Conservation (phyloP, 495 filamentous ascomycete species). For the Elasticomyces elasticus region DNA sequence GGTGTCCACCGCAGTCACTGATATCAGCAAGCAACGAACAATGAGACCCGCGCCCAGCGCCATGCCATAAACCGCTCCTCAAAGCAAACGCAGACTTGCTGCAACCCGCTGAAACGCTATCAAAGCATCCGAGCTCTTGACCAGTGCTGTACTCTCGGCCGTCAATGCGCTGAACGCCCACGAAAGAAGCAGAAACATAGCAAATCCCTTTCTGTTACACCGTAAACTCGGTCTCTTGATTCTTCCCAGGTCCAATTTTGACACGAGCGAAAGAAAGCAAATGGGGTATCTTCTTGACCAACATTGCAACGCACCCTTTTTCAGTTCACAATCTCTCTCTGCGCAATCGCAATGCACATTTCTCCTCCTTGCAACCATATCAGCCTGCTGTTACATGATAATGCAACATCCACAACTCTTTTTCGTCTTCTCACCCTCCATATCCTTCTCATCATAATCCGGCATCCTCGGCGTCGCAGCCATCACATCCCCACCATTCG, state of each 20-base stretch:
- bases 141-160: not conserved
- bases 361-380: not conserved
- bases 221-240: too few species aligned
- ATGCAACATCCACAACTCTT: constrained; percentile 31
- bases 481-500: not conserved
- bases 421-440: constrained; percentile 20
- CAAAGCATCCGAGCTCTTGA: not conserved
- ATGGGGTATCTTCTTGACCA: not conserved
- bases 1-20: too few species aligned
- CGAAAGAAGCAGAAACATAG: not conserved
- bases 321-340: not conserved
- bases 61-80: not conserved
- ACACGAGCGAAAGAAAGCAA: not conserved
- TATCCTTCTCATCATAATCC: constrained; percentile 25
- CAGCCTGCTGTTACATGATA: constrained; percentile 25
- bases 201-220: not conserved
- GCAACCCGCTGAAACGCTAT: constrained; percentile 1
- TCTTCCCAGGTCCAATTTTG: not conserved
- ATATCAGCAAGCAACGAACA: too few species aligned
- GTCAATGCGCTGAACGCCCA: not conserved
- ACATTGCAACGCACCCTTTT: not conserved
- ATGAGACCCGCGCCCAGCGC: too few species aligned
- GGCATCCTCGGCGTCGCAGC: constrained; percentile 20
- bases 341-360: not conserved
- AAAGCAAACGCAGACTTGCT: not conserved